Base-by-base conservation (phyloP, 148 eudicot genomes). In the Dysphania ambrosioides region DNA sequence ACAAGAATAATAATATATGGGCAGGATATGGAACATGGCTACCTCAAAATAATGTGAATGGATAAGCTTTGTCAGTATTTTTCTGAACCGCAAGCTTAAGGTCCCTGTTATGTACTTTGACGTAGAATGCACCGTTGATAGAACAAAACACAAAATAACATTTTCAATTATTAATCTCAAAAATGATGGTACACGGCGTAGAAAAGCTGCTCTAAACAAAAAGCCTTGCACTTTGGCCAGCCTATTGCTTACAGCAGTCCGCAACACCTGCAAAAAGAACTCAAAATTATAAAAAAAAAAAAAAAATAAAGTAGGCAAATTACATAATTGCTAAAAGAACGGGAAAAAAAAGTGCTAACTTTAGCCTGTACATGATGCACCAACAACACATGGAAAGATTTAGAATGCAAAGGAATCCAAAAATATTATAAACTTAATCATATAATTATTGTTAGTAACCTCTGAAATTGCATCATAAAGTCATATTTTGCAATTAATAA, bases 181-280 rank as follows among this genome's bases (percentile, higher is more conserved):
- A 83, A 95, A 95, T 57, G 81, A 79, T 16, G 98, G 98, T 47
- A 90, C 98, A 15, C 97, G 96, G 47, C 92, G 92, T 73, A 95
- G 96, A 83, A 95, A 95, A 77, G 98, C 98, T 79, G 97, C 87
- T 78, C 98, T 97, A 82, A 95, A 95, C 57, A 95, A 84, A 79
- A 95, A 92, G 38, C 98, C 98, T 75, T 95, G 98, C 71, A 95
- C 98, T 89, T 88, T 95, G 57, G 98, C 98, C 79, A 95, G 83
- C 85, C 97, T 85, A 78, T 95, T 95, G 89, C 96, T 92, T 78
- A 90, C 83, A 80, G 97, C 91, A 82, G 97, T 90, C 75, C 98
- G 86, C 64, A 88, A 77, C 59, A 90, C 93, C 98, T 92, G 96
- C 75, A 83, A 83, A 78, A n/a, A n/a, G n/a, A n/a, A n/a, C n/a